Base-by-base conservation (phyloP, 108 stramenopile species). In the Bacterosira constricta region DNA sequence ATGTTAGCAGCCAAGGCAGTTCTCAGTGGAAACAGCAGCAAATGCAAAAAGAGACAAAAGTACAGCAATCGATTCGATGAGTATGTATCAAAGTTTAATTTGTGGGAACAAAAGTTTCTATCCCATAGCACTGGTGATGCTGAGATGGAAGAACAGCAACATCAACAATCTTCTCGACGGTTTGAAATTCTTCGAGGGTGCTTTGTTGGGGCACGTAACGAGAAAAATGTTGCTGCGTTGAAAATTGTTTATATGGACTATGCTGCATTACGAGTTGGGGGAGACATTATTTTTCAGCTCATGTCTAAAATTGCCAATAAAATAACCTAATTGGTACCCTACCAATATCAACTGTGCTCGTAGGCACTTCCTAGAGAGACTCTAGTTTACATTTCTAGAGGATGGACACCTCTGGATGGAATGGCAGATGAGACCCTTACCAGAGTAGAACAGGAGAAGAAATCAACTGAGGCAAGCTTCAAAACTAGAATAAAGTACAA, bases 221-320 rank as follows among this genome's bases (percentile, higher is more conserved):
- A 63, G 35, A 69, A 71, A 18, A 85, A 93, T 23, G 89, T 93
- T 3, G 78, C 80, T 21, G 92, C 92, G 13, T 79, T 96, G 34
- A 82, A 81, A 26, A 85, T 93, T 31, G 86, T 91, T 12, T 96
- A 93, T 80, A 75, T 83, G 64, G 91, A 91, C 61, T 90, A 91
- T 58, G 39, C 71, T 0, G 90, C 88, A 3, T 66, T 94, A 50
- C 73, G 93, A 29, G n/a, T 94, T 21, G 89, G 84, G 0, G 93
- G 90, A 3, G 87, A 91, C 47, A 71, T 88, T 64, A 91, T 94
- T 42, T 94, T 91, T 64, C 75, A 83, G 63, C 71, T 94, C 20
- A 85, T 91, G 47, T 80, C 80, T 3, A 77, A 77, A 8, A 30
- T 89, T 38, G 82, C 87, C 53, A 30, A 54, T 54, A 54, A 54